Percentiles rank a stretch among this genome's conserved stretches.
Evolutionary conservation across 2,329 filamentous ascomycete genomes (phyloP).

Genomic region (Lasiodiplodia citricola): DNA sequence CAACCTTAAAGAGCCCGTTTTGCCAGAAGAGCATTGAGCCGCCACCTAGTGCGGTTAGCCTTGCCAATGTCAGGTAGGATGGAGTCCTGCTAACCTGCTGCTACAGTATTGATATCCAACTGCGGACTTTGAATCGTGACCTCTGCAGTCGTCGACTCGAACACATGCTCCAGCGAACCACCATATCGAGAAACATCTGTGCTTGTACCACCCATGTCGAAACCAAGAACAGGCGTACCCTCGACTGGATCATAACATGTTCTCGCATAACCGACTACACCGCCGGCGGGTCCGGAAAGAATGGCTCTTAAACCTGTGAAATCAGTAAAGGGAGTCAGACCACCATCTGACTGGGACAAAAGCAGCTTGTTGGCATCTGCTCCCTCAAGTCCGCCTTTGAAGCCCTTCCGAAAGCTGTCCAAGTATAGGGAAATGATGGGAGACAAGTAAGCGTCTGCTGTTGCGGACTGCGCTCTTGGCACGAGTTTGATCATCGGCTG

Average conservation of each 20-base stretch:
- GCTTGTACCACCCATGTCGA: conserved; percentile 89
- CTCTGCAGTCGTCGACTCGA: conserved; percentile 90
- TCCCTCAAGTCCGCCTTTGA: conserved; percentile 36
- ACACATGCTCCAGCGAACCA: conserved; percentile 89
- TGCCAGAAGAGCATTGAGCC: conserved; percentile 84
- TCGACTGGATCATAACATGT: conserved; percentile 87
- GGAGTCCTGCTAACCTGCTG: conserved; percentile 28
- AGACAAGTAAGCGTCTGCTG: conserved; percentile 38
- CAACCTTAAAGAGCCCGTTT: conserved; percentile 89
- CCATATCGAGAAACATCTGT: conserved; percentile 89
- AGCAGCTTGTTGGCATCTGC: conserved; percentile 79
- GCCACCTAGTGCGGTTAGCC: conserved; percentile 65
- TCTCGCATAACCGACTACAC: conserved; percentile 91
- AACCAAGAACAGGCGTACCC: conserved; percentile 86
- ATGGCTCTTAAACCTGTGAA: conserved; percentile 88
- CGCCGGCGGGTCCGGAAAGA: conserved; percentile 87
- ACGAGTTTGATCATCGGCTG: conserved; percentile 37
- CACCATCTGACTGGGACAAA: conserved; percentile 91
- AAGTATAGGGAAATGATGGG: conserved; percentile 35
- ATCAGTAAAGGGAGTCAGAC: conserved; percentile 33
- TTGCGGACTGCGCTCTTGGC: conserved; percentile 34
- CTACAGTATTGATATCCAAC: conserved; percentile 83
- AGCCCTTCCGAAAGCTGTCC: conserved; percentile 35
- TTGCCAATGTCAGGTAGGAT: background rate
- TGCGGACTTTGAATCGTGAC: conserved; percentile 92